Evolutionary conservation across 2,329 filamentous ascomycete species (phyloP).

Genomic region (Fusarium chlamydosporum): DNA sequence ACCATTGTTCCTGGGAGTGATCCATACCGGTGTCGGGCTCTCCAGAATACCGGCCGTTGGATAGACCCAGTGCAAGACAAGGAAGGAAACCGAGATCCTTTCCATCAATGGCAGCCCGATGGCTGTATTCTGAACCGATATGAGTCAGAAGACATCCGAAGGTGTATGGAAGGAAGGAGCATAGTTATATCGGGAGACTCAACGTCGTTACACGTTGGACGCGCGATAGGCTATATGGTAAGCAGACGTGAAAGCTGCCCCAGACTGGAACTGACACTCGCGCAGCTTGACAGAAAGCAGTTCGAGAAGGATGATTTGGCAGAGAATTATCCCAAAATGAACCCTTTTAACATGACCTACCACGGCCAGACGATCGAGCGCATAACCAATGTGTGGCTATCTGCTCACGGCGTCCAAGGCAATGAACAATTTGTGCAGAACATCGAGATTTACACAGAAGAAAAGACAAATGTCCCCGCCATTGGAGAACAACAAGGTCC

Average conservation of each 20-base stretch:
- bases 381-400: conserved; percentile 5
- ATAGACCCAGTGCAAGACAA: conserved; percentile 50
- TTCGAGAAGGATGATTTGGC: neutral
- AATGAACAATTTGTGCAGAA: neutral
- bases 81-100: conserved; percentile 45
- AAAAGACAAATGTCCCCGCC: neutral
- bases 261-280: neutral
- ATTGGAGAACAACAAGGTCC: neutral
- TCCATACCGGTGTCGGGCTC: conserved; percentile 66
- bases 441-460: neutral
- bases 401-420: neutral
- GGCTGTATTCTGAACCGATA: conserved; percentile 72
- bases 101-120: conserved; percentile 69
- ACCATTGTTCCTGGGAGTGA: conserved; percentile 53
- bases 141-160: conserved; percentile 62
- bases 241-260: neutral
- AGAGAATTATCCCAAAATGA: neutral
- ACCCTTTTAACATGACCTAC: conserved; percentile 13
- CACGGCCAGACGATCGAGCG: conserved; percentile 8
- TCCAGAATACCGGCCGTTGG: conserved; percentile 68
- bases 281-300: conserved; percentile 10
- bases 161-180: conserved; percentile 65
- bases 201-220: conserved; percentile 70
- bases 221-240: conserved; percentile 57
- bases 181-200: conserved; percentile 72